phyloP scores from a whole-genome alignment of 192 early-diverging fungal genomes.

The Coemansia sp. region DNA sequence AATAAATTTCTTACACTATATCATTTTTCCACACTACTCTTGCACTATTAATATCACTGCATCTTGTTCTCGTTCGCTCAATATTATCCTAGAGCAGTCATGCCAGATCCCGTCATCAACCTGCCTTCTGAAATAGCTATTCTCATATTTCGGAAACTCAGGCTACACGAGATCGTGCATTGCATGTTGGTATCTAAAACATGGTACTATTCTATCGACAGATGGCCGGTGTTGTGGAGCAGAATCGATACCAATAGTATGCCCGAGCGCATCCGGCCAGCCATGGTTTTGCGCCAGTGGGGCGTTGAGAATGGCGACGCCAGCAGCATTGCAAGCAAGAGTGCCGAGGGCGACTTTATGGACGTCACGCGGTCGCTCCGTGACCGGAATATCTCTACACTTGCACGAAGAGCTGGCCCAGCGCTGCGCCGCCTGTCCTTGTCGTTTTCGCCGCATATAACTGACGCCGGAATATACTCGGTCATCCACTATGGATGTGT shows the following conservation, averaged over 20 bases:
- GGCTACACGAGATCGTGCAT: conserved; percentile 27
- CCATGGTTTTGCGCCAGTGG: conserved; percentile 3
- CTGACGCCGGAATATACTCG: conserved; percentile 21
- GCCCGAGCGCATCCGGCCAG: not conserved
- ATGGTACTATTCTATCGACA: conserved; percentile 36
- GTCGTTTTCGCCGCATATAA: conserved; percentile 23
- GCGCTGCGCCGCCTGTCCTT: conserved; percentile 33
- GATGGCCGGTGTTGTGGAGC: conserved; percentile 35
- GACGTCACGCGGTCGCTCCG: not conserved
- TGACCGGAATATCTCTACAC: conserved; percentile 21
- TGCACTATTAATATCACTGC: not conserved
- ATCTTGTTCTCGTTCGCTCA: conserved; percentile 1
- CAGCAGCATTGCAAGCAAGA: not conserved
- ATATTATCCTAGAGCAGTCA: conserved; percentile 18
- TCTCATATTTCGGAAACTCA: conserved; percentile 37
- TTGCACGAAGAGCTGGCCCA: conserved; percentile 41
- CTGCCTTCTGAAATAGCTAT: conserved; percentile 35
- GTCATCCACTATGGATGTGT: conserved; percentile 30
- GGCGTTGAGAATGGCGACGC: not conserved
- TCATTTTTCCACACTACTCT: not conserved
- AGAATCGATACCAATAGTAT: conserved; percentile 27
- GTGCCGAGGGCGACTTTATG: not conserved
- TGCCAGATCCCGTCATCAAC: conserved; percentile 28
- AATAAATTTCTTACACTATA: not conserved
- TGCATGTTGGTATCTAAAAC: conserved; percentile 43